A percentile compares a stretch with the other conserved stretches of the same genome.
These are phyloP conservation scores for Comarum palustre DNA, from an alignment of 306 rosid species.

Conservation along the genomic window DNA sequence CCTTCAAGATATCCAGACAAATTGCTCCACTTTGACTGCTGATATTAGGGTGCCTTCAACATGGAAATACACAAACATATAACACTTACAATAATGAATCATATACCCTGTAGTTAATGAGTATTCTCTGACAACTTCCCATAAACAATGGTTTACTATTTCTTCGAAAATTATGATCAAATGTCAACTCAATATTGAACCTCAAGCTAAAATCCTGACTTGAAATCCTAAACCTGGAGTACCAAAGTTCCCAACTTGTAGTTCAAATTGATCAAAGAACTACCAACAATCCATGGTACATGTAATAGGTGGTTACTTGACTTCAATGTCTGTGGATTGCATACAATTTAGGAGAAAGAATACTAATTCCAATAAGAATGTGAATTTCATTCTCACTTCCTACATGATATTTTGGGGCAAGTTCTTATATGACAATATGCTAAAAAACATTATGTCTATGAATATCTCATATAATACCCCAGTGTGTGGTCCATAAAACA, in stretches of 20 bases:
- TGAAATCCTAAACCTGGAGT: background rate
- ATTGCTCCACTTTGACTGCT: constrained; percentile 99
- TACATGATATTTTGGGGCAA: background rate
- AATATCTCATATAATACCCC: background rate
- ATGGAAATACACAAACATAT: constrained; percentile 19
- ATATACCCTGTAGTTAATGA: background rate
- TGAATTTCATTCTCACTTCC: background rate
- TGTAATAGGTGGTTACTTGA: background rate
- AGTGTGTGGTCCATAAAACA: background rate
- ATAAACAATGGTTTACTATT: background rate
- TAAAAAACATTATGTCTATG: background rate
- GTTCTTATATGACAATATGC: background rate
- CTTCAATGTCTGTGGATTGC: background rate
- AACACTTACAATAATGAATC: constrained; percentile 17
- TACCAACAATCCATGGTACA: background rate
- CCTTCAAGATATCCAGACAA: constrained; percentile 91
- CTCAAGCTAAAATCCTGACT: background rate
- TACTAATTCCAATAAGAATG: background rate
- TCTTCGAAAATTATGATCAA: background rate
- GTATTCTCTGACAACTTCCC: background rate
- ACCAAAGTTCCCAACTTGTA: constrained; percentile 1
- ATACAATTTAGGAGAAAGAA: background rate
- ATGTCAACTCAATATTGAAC: background rate
- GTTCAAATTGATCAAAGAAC: background rate
- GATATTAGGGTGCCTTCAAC: constrained; percentile 96